Conservation (phyloP, 192 early-diverging fungal genomes). For the Rhizophlyctis rosea region DNA sequence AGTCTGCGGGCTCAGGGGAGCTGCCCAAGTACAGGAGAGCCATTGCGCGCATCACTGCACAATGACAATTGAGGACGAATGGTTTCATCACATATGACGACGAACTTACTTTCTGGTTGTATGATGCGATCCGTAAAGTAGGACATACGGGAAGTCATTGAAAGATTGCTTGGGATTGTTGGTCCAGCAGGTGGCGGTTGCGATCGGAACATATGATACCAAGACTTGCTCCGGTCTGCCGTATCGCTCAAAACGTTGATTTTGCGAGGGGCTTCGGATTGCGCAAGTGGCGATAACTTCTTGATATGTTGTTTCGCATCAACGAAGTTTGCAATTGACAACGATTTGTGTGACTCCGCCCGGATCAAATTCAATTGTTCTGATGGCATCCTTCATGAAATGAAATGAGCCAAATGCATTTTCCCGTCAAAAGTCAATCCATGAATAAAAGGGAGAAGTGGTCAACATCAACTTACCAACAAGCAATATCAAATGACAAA, state of each 20-base stretch:
- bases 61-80: constrained; percentile 8
- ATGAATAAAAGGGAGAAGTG: not conserved
- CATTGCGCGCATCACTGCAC: constrained; percentile 60
- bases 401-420: constrained; percentile 42
- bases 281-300: constrained; percentile 61
- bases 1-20: constrained; percentile 68
- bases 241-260: constrained; percentile 49
- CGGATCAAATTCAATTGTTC: constrained; percentile 58
- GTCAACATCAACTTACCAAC: constrained; percentile 57
- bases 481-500: constrained; percentile 85
- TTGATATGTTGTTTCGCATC: constrained; percentile 66
- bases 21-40: constrained; percentile 81
- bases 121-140: constrained; percentile 87
- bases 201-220: constrained; percentile 33
- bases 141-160: constrained; percentile 51
- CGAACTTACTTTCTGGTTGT: constrained; percentile 58
- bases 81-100: constrained; percentile 31
- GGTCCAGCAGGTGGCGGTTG: constrained; percentile 18
- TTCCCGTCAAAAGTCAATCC: constrained; percentile 4
- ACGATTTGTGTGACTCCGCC: constrained; percentile 51
- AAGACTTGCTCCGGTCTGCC: constrained; percentile 37
- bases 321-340: constrained; percentile 38
- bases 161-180: constrained; percentile 34
- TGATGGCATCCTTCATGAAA: constrained; percentile 55
- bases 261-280: constrained; percentile 44